Conservation (phyloP, 2,329 filamentous ascomycete genomes). For the Paraphaeosphaeria sporulosa region DNA sequence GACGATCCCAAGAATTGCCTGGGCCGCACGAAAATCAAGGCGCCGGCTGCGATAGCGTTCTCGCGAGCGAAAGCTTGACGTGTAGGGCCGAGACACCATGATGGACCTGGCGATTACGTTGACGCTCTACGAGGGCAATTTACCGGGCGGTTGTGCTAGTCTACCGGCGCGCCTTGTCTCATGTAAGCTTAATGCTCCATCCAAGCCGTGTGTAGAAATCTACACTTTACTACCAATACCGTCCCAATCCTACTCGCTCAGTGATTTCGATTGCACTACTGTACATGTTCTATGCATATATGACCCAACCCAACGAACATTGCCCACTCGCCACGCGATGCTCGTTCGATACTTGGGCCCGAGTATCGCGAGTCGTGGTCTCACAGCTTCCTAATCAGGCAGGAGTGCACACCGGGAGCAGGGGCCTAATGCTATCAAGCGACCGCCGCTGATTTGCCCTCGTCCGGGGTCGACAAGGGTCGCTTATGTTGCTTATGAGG, state of each 20-base stretch:
- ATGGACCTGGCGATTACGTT: not conserved
- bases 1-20: not conserved
- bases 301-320: not conserved
- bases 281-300: not conserved
- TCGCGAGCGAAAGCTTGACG: not conserved
- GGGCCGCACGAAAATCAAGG: not conserved
- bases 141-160: not conserved
- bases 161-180: not conserved
- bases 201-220: not conserved
- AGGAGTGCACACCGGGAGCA: not conserved
- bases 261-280: not conserved
- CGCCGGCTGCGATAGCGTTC: not conserved
- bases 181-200: not conserved
- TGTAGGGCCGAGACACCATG: not conserved
- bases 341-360: not conserved
- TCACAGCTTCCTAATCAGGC: slow-evolving; percentile 15
- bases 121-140: not conserved
- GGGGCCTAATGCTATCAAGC: slow-evolving; percentile 7
- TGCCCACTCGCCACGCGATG: not conserved
- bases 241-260: not conserved
- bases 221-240: too few species aligned
- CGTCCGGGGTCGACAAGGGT: not conserved
- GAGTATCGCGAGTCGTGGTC: slow-evolving; percentile 2
- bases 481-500: slow-evolving; percentile 7
- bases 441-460: slow-evolving; percentile 8